Percentiles rank a stretch among this genome's conserved stretches.
phyloP scores from a whole-genome alignment of 2,329 filamentous ascomycete species.

The Nectriaceae sp. region DNA sequence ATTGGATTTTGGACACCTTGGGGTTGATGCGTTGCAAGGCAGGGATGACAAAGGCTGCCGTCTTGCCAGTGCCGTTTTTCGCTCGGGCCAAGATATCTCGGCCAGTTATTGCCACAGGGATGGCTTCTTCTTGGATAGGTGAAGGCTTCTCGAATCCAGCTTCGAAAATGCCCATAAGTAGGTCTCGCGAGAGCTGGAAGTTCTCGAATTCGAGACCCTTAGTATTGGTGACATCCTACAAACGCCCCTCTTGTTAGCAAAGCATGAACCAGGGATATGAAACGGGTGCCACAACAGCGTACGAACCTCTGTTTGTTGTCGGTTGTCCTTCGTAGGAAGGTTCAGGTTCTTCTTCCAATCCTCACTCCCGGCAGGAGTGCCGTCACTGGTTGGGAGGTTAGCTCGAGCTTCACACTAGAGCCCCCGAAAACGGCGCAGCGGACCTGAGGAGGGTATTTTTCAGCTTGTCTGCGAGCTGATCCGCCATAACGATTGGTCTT shows the following conservation, averaged over 20 bases:
- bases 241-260: neutral
- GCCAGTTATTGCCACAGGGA: constrained; percentile 92
- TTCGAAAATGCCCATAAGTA: constrained; percentile 99
- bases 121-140: constrained; percentile 98
- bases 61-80: constrained; percentile 99
- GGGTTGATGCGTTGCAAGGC: constrained; percentile 95
- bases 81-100: constrained; percentile 94
- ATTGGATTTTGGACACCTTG: constrained; percentile 94
- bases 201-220: constrained; percentile 98
- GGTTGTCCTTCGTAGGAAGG: constrained; percentile 71
- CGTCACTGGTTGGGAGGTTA: constrained; percentile 47
- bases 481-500: constrained; percentile 41
- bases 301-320: constrained; percentile 77
- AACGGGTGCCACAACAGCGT: constrained; percentile 6
- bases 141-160: constrained; percentile 98
- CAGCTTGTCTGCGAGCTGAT: constrained; percentile 48
- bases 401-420: constrained; percentile 27
- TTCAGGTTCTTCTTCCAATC: constrained; percentile 78
- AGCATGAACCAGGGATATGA: neutral
- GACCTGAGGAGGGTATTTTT: constrained; percentile 45
- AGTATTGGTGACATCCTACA: constrained; percentile 93
- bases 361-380: constrained; percentile 46
- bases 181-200: constrained; percentile 89
- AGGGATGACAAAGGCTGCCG: constrained; percentile 95
- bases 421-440: constrained; percentile 26